phyloP scores from a whole-genome alignment of 345 rosid genomes.

The Rubroshorea leprosula region DNA sequence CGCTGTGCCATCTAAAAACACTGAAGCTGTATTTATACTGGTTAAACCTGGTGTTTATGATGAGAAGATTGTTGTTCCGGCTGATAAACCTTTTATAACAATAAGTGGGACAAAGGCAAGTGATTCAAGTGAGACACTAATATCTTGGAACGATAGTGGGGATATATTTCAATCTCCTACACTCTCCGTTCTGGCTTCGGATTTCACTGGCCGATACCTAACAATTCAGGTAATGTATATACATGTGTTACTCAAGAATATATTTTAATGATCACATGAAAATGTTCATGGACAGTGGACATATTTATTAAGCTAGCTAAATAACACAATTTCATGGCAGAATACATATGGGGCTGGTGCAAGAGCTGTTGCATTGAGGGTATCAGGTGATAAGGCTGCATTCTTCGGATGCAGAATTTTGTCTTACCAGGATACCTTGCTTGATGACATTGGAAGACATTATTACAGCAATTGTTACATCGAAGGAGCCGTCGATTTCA shows the following conservation, averaged over 20 bases:
- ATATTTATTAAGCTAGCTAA: too few species aligned
- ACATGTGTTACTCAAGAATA: too few species aligned
- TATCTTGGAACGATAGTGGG: constrained; percentile 45
- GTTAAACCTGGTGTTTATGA: constrained; percentile 68
- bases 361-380: constrained; percentile 19
- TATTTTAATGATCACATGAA: too few species aligned
- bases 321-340: background rate
- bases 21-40: constrained; percentile 39
- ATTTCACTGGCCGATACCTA: constrained; percentile 53
- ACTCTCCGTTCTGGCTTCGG: constrained; percentile 44
- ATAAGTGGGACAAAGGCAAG: constrained; percentile 52
- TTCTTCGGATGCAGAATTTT: constrained; percentile 15
- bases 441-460: constrained; percentile 17
- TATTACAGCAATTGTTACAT: constrained; percentile 15
- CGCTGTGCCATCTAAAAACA: constrained; percentile 44
- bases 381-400: constrained; percentile 17
- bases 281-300: too few species aligned
- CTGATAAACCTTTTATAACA: constrained; percentile 61
- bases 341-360: constrained; percentile 11
- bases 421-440: constrained; percentile 12
- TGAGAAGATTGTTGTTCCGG: constrained; percentile 54
- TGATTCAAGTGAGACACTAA: constrained; percentile 34
- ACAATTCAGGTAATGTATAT: constrained; percentile 45
- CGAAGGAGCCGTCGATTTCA: constrained; percentile 21
- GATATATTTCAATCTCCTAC: constrained; percentile 47